phyloP scores from a whole-genome alignment of 2,329 filamentous ascomycete species.

The Colletotrichum salicis region DNA sequence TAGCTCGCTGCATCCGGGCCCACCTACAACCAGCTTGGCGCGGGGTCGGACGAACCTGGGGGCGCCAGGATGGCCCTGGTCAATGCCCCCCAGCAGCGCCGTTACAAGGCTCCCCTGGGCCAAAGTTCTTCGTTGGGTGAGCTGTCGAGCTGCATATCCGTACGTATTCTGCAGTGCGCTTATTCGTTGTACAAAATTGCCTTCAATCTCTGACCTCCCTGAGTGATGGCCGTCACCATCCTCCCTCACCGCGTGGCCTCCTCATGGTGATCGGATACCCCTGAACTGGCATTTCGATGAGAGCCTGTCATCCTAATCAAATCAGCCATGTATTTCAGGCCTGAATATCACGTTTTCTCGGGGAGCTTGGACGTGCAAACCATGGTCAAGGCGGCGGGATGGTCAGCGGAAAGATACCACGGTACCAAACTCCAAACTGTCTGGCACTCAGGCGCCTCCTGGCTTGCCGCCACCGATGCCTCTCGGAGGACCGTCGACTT shows the following conservation, averaged over 20 bases:
- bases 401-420: neutral
- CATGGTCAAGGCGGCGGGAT: slow-evolving; percentile 12
- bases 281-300: neutral
- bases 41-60: slow-evolving; percentile 35
- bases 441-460: neutral
- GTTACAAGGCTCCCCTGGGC: slow-evolving; percentile 10
- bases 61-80: slow-evolving; percentile 9
- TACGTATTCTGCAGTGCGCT: neutral
- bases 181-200: neutral
- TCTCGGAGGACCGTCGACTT: slow-evolving; percentile 15
- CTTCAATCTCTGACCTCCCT: neutral
- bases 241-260: neutral
- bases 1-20: slow-evolving; percentile 15
- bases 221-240: neutral
- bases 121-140: neutral
- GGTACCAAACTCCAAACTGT: neutral
- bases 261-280: neutral
- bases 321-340: neutral
- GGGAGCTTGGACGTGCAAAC: neutral
- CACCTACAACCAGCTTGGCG: slow-evolving; percentile 28
- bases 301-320: neutral
- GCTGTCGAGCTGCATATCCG: neutral
- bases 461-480: slow-evolving; percentile 9
- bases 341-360: neutral
- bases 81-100: neutral